Conservation (phyloP, 2,329 filamentous ascomycete species). For the Talaromyces atroroseus region DNA sequence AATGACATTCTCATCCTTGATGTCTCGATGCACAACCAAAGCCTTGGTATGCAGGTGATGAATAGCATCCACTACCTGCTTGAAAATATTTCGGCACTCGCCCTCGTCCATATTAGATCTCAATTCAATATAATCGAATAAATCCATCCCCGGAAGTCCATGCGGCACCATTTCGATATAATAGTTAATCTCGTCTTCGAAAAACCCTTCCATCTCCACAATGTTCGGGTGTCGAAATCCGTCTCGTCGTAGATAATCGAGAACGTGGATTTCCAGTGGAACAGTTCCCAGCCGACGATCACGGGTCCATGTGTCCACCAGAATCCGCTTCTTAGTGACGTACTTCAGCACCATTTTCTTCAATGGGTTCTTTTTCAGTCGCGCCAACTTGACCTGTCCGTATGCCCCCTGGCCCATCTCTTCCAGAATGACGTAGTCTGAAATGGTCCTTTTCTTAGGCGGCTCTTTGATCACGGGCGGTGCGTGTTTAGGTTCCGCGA, state of each 20-base stretch:
- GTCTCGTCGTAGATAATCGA: conserved; percentile 82
- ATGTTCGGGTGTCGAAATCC: conserved; percentile 60
- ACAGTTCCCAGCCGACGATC: conserved; percentile 91
- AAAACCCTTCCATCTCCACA: conserved; percentile 65
- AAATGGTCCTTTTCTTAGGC: conserved; percentile 71
- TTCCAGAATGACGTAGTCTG: conserved; percentile 86
- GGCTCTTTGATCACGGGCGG: conserved; percentile 26
- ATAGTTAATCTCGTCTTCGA: conserved; percentile 69
- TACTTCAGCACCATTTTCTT: conserved; percentile 95
- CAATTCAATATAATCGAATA: conserved; percentile 98
- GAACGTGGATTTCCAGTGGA: conserved; percentile 90
- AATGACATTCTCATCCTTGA: conserved; percentile 98
- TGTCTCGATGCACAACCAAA: conserved; percentile 90
- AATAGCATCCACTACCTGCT: conserved; percentile 83
- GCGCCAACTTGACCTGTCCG: conserved; percentile 90
- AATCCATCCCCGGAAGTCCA: conserved; percentile 91
- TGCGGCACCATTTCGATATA: conserved; percentile 98
- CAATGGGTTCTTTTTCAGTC: conserved; percentile 68
- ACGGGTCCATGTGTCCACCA: conserved; percentile 97
- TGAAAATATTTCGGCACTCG: conserved; percentile 91
- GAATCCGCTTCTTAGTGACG: conserved; percentile 91
- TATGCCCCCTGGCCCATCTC: conserved; percentile 99
- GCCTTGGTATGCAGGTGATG: conserved; percentile 89
- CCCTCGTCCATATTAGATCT: conserved; percentile 93
- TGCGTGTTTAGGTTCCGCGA: conserved; percentile 31